A percentile compares a stretch with the other conserved stretches of the same genome.
Conservation (phyloP, 495 filamentous ascomycete genomes). For the Daldinia caldariorum region DNA sequence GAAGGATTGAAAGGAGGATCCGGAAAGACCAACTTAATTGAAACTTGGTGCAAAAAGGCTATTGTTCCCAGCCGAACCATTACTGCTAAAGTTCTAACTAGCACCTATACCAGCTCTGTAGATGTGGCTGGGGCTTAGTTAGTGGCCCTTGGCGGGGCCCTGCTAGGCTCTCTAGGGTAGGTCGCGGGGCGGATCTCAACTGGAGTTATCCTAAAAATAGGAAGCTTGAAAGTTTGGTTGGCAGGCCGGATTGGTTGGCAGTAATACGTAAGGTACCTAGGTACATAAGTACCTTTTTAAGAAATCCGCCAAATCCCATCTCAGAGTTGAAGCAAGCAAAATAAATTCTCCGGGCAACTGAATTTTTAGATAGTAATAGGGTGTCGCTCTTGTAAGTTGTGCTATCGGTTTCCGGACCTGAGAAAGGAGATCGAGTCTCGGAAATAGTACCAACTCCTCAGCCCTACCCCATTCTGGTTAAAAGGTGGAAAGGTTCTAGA, state of each 20-base stretch:
- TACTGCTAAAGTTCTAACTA: not conserved
- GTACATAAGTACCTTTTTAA: slow-evolving; percentile 8
- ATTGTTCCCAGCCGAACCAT: not conserved
- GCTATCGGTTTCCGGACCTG: slow-evolving; percentile 12
- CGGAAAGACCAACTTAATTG: slow-evolving; percentile 9
- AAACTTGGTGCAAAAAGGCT: slow-evolving; percentile 7
- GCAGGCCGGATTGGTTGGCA: slow-evolving; percentile 18
- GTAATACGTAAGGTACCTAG: too few species aligned
- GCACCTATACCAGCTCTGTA: slow-evolving; percentile 1
- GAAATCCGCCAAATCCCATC: not conserved
- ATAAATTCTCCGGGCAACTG: slow-evolving; percentile 13
- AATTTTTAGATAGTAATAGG: slow-evolving; percentile 8
- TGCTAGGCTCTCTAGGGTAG: slow-evolving; percentile 26
- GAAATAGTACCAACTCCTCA: slow-evolving; percentile 5
- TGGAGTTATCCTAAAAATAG: slow-evolving; percentile 37
- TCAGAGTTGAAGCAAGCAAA: not conserved
- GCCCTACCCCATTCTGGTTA: slow-evolving; percentile 15
- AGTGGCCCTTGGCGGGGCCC: slow-evolving; percentile 23
- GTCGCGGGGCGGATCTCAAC: slow-evolving; percentile 24
- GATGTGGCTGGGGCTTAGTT: slow-evolving; percentile 27
- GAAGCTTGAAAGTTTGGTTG: slow-evolving; percentile 12
- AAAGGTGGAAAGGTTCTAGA: slow-evolving; percentile 13
- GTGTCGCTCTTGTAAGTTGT: not conserved
- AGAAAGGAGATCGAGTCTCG: slow-evolving; percentile 8
- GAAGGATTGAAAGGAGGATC: slow-evolving; percentile 31